Percentiles rank a stretch among this genome's conserved stretches.
These are phyloP conservation scores for Globisporangium nagaii DNA, from an alignment of 352 stramenopile genomes.

Conservation along the genomic window DNA sequence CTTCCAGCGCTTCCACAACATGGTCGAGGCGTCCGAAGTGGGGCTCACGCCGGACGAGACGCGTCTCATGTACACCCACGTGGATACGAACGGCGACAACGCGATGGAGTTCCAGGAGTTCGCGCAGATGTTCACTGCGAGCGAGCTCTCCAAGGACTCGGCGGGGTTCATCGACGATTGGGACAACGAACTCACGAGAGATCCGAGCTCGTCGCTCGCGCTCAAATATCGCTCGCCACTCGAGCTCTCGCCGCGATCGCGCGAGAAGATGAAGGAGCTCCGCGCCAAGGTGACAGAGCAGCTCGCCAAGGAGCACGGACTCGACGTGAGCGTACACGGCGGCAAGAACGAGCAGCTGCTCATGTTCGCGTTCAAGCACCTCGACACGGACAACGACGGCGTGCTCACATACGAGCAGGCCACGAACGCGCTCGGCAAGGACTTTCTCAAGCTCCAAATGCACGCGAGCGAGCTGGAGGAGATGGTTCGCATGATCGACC, in stretches of 20 bases:
- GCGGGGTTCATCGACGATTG: background rate
- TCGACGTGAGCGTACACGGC: conserved; percentile 49
- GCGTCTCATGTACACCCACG: conserved; percentile 39
- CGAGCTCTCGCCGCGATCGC: conserved; percentile 50
- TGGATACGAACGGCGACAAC: conserved; percentile 71
- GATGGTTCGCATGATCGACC: conserved; percentile 73
- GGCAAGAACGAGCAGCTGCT: conserved; percentile 64
- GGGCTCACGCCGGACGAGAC: conserved; percentile 39
- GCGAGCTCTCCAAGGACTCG: background rate
- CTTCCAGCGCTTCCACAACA: conserved; percentile 66
- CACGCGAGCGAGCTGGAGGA: conserved; percentile 49
- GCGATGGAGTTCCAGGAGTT: conserved; percentile 70
- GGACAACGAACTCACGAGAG: conserved; percentile 13
- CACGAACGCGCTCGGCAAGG: conserved; percentile 49
- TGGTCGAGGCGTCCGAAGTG: conserved; percentile 63
- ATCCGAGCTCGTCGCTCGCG: conserved; percentile 48
- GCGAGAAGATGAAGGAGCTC: conserved; percentile 59
- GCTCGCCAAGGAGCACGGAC: conserved; percentile 45
- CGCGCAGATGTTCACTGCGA: conserved; percentile 58
- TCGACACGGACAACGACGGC: conserved; percentile 69
- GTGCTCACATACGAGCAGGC: conserved; percentile 69
- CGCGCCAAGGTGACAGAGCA: conserved; percentile 55
- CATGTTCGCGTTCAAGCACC: conserved; percentile 74
- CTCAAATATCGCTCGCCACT: conserved; percentile 68
- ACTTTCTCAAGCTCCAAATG: conserved; percentile 58